Evolutionary conservation across 177 flowering plant genomes (phyloP).

Genomic region (Vitis hybrid): DNA sequence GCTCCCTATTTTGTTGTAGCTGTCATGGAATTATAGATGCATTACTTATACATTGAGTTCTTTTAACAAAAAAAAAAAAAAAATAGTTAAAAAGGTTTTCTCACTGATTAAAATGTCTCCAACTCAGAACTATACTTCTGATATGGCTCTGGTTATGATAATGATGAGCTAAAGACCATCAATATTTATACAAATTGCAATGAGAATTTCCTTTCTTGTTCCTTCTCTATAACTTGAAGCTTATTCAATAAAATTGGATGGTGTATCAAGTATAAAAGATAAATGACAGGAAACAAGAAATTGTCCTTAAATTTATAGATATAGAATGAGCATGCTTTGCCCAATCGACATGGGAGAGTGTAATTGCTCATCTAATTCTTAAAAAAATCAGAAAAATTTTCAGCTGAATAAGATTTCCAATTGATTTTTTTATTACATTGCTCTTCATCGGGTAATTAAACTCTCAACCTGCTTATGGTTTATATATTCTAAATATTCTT

Average conservation of each 20-base stretch:
- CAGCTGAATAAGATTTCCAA: no score
- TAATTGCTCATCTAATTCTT: not conserved
- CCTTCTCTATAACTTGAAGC: not conserved
- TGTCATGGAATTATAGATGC: not conserved
- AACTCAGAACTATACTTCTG: no score
- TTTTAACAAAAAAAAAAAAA: not conserved
- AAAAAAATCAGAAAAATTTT: no score
- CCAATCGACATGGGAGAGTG: not conserved
- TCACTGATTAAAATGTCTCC: not conserved
- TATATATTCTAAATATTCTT: not conserved
- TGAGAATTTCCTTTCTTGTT: not conserved
- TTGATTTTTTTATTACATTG: no score
- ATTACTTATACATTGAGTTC: not conserved
- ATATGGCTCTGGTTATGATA: no score
- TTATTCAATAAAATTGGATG: not conserved
- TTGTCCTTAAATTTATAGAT: not conserved
- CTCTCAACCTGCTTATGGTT: not conserved
- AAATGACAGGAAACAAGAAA: not conserved
- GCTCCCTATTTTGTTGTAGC: slow-evolving; percentile 11
- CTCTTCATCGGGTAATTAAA: no score
- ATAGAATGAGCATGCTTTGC: not conserved
- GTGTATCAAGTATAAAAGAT: not conserved
- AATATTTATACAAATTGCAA: not conserved
- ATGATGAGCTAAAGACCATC: not conserved
- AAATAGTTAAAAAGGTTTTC: not conserved